Percentiles rank a stretch among this genome's conserved stretches.
Evolutionary conservation across 768 basidiomycete genomes (phyloP).

Genomic region (Lentinus tigrinus): DNA sequence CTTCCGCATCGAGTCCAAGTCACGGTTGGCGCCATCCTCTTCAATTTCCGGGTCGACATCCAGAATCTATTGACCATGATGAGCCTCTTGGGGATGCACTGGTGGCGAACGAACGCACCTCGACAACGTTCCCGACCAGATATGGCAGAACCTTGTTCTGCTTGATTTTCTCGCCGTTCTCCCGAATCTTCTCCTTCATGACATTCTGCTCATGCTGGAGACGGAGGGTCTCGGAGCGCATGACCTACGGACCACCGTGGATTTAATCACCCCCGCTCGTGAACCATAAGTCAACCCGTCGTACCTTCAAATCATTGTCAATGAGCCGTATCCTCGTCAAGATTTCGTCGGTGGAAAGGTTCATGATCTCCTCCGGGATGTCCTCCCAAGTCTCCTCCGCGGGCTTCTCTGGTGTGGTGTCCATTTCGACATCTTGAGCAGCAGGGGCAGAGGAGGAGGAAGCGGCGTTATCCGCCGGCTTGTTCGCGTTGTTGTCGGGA

Average conservation of each 20-base stretch:
- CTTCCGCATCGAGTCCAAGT: constrained; percentile 93
- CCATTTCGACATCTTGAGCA: constrained; percentile 52
- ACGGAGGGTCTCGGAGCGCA: constrained; percentile 91
- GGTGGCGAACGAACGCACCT: constrained; percentile 52
- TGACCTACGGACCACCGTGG: constrained; percentile 57
- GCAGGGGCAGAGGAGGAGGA: constrained; percentile 32
- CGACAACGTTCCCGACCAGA: constrained; percentile 95
- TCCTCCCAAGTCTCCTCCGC: constrained; percentile 86
- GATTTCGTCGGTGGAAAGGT: constrained; percentile 82
- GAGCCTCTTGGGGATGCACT: background rate
- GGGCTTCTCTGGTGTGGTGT: constrained; percentile 68
- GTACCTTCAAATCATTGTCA: constrained; percentile 94
- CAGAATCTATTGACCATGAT: constrained; percentile 60
- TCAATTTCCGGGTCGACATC: constrained; percentile 92
- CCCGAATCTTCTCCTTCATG: constrained; percentile 98
- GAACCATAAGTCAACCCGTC: constrained; percentile 13
- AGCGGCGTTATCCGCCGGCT: constrained; percentile 50
- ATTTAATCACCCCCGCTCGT: background rate
- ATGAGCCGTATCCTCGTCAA: constrained; percentile 86
- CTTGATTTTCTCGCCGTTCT: constrained; percentile 97
- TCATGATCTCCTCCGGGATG: constrained; percentile 85
- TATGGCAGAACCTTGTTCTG: constrained; percentile 99
- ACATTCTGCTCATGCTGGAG: constrained; percentile 91
- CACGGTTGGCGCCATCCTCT: constrained; percentile 94
- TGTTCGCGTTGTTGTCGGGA: constrained; percentile 33